Evolutionary conservation across 768 basidiomycete species (phyloP), one percentile per base, ranked within the genome.

Genomic region (Xerocomellus intermedius): DNA sequence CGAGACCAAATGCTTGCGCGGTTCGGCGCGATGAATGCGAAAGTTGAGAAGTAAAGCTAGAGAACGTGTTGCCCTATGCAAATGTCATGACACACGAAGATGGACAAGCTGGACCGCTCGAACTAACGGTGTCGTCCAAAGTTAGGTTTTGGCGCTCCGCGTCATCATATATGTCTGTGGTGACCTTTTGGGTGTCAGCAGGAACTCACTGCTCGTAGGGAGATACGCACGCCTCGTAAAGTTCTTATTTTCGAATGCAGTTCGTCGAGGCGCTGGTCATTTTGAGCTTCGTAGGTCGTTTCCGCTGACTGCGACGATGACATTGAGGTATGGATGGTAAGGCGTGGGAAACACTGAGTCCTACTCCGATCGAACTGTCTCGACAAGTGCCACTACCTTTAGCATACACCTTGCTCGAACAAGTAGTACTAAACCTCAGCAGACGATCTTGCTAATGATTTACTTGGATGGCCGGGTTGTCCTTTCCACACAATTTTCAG

Each of bases 161-260:
- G 64, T 94, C 92, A 57, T 84, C 81, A 67, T 94, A 79, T 37
- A 94, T 92, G 73, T 94, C 91, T 3, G 83, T 88, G 13, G 91
- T 94, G n/a, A 94, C 79, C 91, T 94, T 19, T 37, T 32, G 28
- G 30, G 30, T 30, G 42, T 58, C 42, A 54, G 36, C 36, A 6
- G 17, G 26, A 50, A 32, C 13, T 33, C 37, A n/a, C 8, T 42
- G 50, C 35, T 36, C 50, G 30, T 17, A 38, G 37, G 6, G 16
- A 0, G 8, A 50, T 28, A 58, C 82, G 60, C 67, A 93, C 91
- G n/a, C 87, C 87, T 57, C 91, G 84, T 44, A 94, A 68, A 17
- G 87, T 87, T 39, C 90, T 82, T 45, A 93, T 82, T 69, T 94
- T 94, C 19, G 89, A 83, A 69, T 94, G 91, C 2, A 94, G 76